Evolutionary conservation across 2,329 filamentous ascomycete species (phyloP).

Genomic region (Alternaria metachromatica): DNA sequence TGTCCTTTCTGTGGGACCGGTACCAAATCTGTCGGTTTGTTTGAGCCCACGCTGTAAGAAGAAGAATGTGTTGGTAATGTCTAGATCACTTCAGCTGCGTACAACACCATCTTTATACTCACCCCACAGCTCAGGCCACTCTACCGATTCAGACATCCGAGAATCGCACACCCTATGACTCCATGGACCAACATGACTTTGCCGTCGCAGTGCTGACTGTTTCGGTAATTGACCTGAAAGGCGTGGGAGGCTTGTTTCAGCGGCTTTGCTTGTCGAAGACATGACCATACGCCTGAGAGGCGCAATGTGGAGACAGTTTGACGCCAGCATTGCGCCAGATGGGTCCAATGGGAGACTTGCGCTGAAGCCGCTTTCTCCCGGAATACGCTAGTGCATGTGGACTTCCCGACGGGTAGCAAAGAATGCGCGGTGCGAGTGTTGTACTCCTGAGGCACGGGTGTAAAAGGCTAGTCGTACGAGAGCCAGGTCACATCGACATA

Average conservation of each 20-base stretch:
- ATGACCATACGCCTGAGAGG: background rate
- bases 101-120: constrained; percentile 5
- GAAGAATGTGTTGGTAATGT: background rate
- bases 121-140: background rate
- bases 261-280: background rate
- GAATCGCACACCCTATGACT: constrained; percentile 4
- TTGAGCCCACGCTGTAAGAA: background rate
- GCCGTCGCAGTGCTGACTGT: background rate
- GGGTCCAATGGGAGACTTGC: background rate
- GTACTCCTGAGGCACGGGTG: background rate
- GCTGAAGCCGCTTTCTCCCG: background rate
- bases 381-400: background rate
- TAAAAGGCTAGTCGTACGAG: background rate
- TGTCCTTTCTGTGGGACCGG: background rate
- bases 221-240: background rate
- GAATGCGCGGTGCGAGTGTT: background rate
- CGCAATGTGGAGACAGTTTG: constrained; percentile 1
- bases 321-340: background rate
- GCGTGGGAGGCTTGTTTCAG: constrained; percentile 1
- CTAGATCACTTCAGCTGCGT: background rate
- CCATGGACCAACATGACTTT: background rate
- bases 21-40: background rate
- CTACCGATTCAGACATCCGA: background rate
- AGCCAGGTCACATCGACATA: background rate
- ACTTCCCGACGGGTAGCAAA: background rate